phyloP scores from a whole-genome alignment of 495 filamentous ascomycete genomes.

The Talaromyces nanjingensis region DNA sequence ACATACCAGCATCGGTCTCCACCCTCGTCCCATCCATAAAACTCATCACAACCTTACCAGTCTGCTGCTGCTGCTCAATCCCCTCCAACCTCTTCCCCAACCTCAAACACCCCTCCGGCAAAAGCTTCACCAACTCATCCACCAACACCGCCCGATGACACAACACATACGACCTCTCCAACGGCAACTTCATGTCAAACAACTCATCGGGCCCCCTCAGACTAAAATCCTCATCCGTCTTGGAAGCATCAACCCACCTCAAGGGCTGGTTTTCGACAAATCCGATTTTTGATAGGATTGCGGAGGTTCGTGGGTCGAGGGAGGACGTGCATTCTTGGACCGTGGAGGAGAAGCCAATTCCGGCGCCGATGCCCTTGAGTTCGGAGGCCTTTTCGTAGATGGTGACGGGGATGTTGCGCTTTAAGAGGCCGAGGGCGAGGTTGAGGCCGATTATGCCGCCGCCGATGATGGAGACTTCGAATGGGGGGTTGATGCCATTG shows the following conservation, averaged over 20 bases:
- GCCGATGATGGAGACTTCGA: slow-evolving; percentile 18
- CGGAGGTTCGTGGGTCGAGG: slow-evolving; percentile 17
- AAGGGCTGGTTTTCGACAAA: background rate
- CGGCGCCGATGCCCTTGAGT: slow-evolving; percentile 37
- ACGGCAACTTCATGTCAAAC: slow-evolving; percentile 13
- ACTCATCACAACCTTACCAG: slow-evolving; percentile 10
- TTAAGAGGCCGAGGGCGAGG: slow-evolving; percentile 23
- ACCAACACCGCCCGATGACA: slow-evolving; percentile 51
- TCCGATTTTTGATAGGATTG: background rate
- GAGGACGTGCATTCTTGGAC: slow-evolving; percentile 16
- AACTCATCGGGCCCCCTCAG: background rate
- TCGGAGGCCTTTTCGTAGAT: slow-evolving; percentile 42
- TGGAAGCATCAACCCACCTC: background rate
- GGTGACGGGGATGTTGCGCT: slow-evolving; percentile 26
- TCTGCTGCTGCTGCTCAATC: slow-evolving; percentile 12
- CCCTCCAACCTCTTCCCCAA: slow-evolving; percentile 27
- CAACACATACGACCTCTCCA: slow-evolving; percentile 23
- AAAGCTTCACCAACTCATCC: slow-evolving; percentile 47
- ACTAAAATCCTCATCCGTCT: background rate
- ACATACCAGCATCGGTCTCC: background rate
- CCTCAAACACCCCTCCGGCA: slow-evolving; percentile 36
- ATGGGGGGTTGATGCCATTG: background rate
- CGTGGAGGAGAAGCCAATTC: slow-evolving; percentile 18
- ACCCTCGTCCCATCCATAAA: slow-evolving; percentile 28
- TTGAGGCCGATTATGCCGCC: slow-evolving; percentile 24